These are phyloP conservation scores for Hydnum rufescens DNA, from an alignment of 768 basidiomycete genomes.

Conservation along the genomic window DNA sequence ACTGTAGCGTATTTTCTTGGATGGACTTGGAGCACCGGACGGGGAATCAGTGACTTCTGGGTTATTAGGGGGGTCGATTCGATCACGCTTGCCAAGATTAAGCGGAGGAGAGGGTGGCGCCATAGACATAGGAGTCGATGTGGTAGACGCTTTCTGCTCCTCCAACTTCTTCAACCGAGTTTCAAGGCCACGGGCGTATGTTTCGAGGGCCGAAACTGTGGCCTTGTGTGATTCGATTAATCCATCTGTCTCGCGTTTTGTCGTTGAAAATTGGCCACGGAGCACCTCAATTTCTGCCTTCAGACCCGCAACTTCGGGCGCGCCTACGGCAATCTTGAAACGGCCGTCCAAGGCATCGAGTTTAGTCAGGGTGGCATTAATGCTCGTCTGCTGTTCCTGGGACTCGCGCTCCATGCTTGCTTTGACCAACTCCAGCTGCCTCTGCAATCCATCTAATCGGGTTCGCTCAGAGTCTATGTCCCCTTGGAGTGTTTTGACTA, in stretches of 20 bases:
- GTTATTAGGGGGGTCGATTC: background rate
- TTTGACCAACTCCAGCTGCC: background rate
- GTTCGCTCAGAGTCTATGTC: too few species aligned
- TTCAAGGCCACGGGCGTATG: background rate
- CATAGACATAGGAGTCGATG: background rate
- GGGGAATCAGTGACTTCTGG: background rate
- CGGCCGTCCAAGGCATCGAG: background rate
- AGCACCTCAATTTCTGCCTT: background rate
- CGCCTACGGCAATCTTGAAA: background rate
- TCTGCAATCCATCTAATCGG: too few species aligned
- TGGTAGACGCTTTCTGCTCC: background rate
- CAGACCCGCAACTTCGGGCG: background rate
- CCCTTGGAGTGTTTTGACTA: too few species aligned
- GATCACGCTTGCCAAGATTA: background rate
- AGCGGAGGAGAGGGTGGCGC: background rate
- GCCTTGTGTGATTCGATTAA: slow-evolving; percentile 1
- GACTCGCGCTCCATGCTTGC: background rate
- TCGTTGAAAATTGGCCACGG: background rate
- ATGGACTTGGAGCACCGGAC: background rate
- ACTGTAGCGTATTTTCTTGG: background rate
- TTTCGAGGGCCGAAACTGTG: background rate
- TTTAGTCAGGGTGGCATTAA: background rate
- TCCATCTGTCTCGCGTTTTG: background rate
- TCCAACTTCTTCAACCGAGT: slow-evolving; percentile 1
- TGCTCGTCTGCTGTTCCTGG: background rate